Percentiles rank a stretch among this genome's conserved stretches.
Conservation (phyloP, 225 moss, liverwort and hornwort species). For the Bryum argenteum region DNA sequence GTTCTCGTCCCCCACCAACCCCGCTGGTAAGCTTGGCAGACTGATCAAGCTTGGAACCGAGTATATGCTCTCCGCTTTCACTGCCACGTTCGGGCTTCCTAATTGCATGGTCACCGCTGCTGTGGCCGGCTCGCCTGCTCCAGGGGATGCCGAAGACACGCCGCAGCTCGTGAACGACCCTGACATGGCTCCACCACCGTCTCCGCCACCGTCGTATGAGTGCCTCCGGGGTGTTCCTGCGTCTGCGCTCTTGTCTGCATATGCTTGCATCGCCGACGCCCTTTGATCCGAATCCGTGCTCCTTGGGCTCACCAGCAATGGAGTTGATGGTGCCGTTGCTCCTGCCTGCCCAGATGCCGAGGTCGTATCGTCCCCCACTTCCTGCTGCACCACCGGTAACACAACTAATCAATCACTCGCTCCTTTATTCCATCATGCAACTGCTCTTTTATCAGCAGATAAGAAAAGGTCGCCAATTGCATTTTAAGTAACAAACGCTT, state of each 20-base stretch:
- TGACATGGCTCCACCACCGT: slow-evolving; percentile 1
- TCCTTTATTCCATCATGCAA: no score
- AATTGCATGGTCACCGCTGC: slow-evolving; percentile 24
- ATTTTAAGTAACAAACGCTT: no score
- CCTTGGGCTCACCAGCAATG: slow-evolving; percentile 47
- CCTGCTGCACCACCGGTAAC: slow-evolving; percentile 31
- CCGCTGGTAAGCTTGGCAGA: slow-evolving; percentile 47
- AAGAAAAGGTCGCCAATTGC: no score
- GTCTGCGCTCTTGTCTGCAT: slow-evolving; percentile 38
- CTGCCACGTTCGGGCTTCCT: not conserved
- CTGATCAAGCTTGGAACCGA: slow-evolving; percentile 35
- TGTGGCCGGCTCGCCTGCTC: slow-evolving; percentile 17
- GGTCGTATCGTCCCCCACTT: slow-evolving; percentile 45
- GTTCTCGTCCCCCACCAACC: slow-evolving; percentile 48
- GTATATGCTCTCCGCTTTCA: slow-evolving; percentile 45
- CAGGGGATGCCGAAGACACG: slow-evolving; percentile 38
- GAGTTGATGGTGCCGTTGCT: slow-evolving; percentile 43
- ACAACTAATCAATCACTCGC: not conserved
- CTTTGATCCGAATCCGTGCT: slow-evolving; percentile 50
- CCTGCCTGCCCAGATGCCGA: slow-evolving; percentile 60
- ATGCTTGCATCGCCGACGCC: slow-evolving; percentile 25
- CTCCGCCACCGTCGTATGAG: slow-evolving; percentile 44
- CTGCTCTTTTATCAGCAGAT: not conserved
- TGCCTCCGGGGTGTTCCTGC: slow-evolving; percentile 28
- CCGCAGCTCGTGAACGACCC: slow-evolving; percentile 44